phyloP scores from a whole-genome alignment of 805 yeast genomes.

The Yamadazyma nakazawae region DNA sequence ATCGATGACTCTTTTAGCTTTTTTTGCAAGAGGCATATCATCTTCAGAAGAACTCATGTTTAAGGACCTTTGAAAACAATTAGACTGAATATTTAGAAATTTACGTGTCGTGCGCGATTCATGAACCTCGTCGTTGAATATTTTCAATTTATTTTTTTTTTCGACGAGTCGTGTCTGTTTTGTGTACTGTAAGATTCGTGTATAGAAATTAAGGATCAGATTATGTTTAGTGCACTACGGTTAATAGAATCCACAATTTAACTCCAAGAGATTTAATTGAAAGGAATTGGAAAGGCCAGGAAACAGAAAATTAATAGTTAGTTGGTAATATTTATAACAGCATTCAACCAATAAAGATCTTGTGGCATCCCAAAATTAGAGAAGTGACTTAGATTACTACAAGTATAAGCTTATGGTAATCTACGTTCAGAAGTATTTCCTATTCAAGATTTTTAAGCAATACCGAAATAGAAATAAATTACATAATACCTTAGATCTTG shows the following conservation, averaged over 20 bases:
- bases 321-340: too few relatives aligned
- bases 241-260: too few relatives aligned
- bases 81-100: neutral
- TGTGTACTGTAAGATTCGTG: neutral
- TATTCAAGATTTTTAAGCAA: neutral
- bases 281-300: too few relatives aligned
- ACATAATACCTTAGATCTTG: too few relatives aligned
- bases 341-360: too few relatives aligned
- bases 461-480: neutral
- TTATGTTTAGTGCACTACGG: too few relatives aligned
- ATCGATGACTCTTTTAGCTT: slow-evolving; percentile 12
- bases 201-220: too few relatives aligned
- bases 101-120: slow-evolving; percentile 4
- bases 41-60: slow-evolving; percentile 24
- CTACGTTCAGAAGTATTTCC: neutral
- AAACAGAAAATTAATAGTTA: too few relatives aligned
- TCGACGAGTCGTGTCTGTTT: neutral
- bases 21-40: slow-evolving; percentile 18
- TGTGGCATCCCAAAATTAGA: too few relatives aligned
- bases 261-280: too few relatives aligned
- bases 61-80: neutral
- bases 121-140: slow-evolving; percentile 1
- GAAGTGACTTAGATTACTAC: too few relatives aligned
- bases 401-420: too few relatives aligned
- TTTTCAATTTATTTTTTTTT: neutral